Percentiles rank a stretch among this genome's conserved stretches.
These are phyloP conservation scores for Botryotinia calthae DNA, from an alignment of 2,329 filamentous ascomycete species.

Conservation along the genomic window DNA sequence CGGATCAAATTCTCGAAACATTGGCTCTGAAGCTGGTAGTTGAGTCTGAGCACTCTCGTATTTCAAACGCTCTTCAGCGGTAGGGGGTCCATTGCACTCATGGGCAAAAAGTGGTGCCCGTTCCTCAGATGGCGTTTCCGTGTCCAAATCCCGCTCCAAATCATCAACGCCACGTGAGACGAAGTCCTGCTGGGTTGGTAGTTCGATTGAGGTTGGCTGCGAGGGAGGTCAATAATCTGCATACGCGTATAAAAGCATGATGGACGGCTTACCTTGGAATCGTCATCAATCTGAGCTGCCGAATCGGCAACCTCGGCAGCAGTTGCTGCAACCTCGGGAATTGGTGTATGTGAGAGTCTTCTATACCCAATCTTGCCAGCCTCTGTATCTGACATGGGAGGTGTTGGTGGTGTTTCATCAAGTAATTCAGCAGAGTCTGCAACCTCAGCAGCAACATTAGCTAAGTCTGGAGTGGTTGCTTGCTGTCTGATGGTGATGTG, in stretches of 20 bases:
- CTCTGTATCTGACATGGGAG: constrained; percentile 37
- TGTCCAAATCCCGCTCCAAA: constrained; percentile 2
- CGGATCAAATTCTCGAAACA: constrained; percentile 27
- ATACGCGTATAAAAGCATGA: background rate
- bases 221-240: background rate
- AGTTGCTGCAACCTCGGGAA: constrained; percentile 43
- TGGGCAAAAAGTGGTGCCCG: constrained; percentile 36
- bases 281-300: constrained; percentile 42
- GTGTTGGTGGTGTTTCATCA: constrained; percentile 33
- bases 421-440: constrained; percentile 31
- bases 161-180: background rate
- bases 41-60: background rate
- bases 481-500: constrained; percentile 35
- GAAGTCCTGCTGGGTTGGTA: background rate
- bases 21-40: background rate
- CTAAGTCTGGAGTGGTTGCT: constrained; percentile 28
- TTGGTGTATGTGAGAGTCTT: constrained; percentile 41
- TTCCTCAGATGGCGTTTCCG: constrained; percentile 31
- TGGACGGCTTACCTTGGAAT: constrained; percentile 23
- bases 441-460: constrained; percentile 33
- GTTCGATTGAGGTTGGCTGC: background rate
- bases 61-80: constrained; percentile 21
- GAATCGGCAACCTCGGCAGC: constrained; percentile 47
- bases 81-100: constrained; percentile 29
- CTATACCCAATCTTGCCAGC: constrained; percentile 37